Percentiles rank a stretch among this genome's conserved stretches.
These are phyloP conservation scores for Peronospora destructor DNA, from an alignment of 352 stramenopile genomes.

Conservation along the genomic window DNA sequence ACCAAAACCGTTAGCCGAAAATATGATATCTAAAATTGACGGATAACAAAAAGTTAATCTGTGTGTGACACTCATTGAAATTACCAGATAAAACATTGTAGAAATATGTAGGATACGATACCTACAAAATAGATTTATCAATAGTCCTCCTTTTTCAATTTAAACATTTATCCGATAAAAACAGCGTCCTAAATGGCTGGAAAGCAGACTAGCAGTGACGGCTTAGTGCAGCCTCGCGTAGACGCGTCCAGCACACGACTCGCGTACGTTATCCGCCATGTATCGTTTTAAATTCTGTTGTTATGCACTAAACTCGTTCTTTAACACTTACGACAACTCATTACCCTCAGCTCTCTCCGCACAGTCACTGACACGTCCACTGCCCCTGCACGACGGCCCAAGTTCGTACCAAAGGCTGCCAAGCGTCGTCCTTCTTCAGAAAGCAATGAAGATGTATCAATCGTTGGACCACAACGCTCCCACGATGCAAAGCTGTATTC, in stretches of 20 bases:
- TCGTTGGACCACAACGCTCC: conserved; percentile 1
- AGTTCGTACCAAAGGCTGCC: conserved; percentile 74
- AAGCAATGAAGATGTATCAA: conserved; percentile 10
- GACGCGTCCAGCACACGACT: conserved; percentile 62
- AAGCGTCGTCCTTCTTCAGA: conserved; percentile 43
- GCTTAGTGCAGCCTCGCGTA: conserved; percentile 54
- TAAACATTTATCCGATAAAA: background rate
- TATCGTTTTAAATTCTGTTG: too few relatives aligned
- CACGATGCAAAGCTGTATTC: conserved; percentile 23
- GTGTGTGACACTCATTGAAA: too few relatives aligned
- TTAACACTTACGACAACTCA: background rate
- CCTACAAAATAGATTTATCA: background rate
- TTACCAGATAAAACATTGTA: too few relatives aligned
- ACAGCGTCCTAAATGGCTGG: conserved; percentile 26
- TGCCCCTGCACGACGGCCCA: conserved; percentile 46
- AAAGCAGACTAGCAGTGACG: conserved; percentile 33
- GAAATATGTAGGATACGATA: background rate
- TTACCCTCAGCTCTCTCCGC: conserved; percentile 45
- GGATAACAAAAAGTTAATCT: too few relatives aligned
- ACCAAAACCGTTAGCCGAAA: too few relatives aligned
- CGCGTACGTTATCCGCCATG: conserved; percentile 32
- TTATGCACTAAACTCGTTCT: too few relatives aligned
- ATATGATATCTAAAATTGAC: too few relatives aligned
- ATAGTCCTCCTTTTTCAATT: too few relatives aligned
- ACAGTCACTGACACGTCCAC: conserved; percentile 28